Evolutionary conservation across 371 early-diverging fungal species (phyloP), one percentile per base, ranked within the genome.

Genomic region (Catenaria anguillulae): DNA sequence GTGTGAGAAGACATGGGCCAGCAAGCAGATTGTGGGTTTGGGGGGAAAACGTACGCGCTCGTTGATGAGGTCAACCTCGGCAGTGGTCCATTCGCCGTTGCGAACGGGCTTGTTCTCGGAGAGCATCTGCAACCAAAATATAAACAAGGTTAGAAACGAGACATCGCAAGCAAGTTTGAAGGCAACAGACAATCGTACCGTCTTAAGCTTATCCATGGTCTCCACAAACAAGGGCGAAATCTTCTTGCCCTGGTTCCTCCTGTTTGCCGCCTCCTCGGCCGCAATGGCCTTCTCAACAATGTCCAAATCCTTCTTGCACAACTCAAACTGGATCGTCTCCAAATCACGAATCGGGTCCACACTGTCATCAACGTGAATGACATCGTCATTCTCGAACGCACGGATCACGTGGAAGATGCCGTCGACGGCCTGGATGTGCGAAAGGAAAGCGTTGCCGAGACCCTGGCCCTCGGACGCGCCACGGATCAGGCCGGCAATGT

Each of bases 401-500:
- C 99, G 84, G 26, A 92, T 88, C 46, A 99, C 87, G 68, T 99
- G 99, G 80, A 88, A 99, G 56, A 99, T 92, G 13, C 96, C 99
- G 77, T 99, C 99, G 2, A 96, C 96, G 26, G 93, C 87, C 66
- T 88, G 83, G 60, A 99, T 92, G 75, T 98, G 88, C 60, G 92
- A 90, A 76, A 99, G 73, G 81, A 99, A 99, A 45, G 89, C 88
- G 68, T 99, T 99, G 55, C 99, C 99, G 62, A 96, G 81, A 26
- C 95, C 95, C 40, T 82, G 84, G 46, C 97, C 97, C 40, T 80
- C 77, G 15, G 89, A 75, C 19, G 97, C 94, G 56, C 96, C 97
- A 71, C 92, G 91, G 55, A 99, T 94, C 42, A 99, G 82, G 45
- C 99, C 99, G 52, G 99, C 99, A 77, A 99, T 99, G 74, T 99